Evolutionary conservation across 495 filamentous ascomycete species (phyloP), one percentile per base, ranked within the genome.

Genomic region (Xylaria telfairii): DNA sequence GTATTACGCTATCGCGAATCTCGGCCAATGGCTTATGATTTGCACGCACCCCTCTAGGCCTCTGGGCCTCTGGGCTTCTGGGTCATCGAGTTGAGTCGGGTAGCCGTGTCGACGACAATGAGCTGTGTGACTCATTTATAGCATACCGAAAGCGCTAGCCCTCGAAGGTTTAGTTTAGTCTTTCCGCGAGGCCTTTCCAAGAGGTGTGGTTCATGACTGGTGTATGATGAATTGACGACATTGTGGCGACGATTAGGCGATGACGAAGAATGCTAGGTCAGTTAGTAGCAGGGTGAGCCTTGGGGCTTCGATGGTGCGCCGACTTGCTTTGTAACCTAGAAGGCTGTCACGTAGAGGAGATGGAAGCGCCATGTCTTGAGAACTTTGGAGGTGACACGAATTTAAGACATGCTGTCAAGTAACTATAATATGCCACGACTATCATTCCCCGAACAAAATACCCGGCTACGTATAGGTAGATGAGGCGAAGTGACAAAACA

Each of bases 351-450:
- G 26, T 28, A 54, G 26, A 54, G n/a, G 10, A 30, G 51, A 37
- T 59, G 21, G 30, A 17, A 59, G 37, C 32, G 21, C 15, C 15
- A 59, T 59, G 56, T 34, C 56, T 37, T 51, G 30, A 26, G 28
- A 51, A 44, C 49, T 12, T 28, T 65, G 41, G 28, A 68, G 53
- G 65, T 47, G 24, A 68, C 24, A 46, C 65, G 41, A 26, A 46
- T 30, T 37, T 49, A 39, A 68, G 65, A 59, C 65, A 68, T 59
- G 51, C 37, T 42, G 19, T 67, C 49, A 53, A 28, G 32, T 59
- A 30, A n/a, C n/a, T n/a, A n/a, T n/a, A n/a, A n/a, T n/a, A n/a
- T n/a, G n/a, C n/a, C 12, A 53, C 21, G 24, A 26, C 49, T 10
- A 26, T 26, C 6, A 24, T 10, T 51, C 47, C 1, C 47, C 21